phyloP scores from a whole-genome alignment of 352 stramenopile genomes.

The Globisporangium cylindrosporum region DNA sequence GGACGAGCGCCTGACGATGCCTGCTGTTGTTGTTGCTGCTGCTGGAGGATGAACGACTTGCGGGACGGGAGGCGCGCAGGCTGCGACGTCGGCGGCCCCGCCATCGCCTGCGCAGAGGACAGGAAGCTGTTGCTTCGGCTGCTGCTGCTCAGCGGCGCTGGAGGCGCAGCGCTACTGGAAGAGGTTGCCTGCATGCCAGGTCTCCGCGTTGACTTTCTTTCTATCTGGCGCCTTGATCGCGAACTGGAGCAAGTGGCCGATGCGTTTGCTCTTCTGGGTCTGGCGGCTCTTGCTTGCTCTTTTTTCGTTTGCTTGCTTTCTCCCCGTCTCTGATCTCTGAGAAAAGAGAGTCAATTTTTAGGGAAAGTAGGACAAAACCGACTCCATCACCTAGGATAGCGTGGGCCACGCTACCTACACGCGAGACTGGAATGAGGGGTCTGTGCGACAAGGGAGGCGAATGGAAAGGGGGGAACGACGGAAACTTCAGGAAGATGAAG shows the following conservation, averaged over 20 bases:
- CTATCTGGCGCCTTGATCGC: slow-evolving; percentile 6
- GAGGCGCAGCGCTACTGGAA: background rate
- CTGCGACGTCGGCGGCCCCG: slow-evolving; percentile 17
- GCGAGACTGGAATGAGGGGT: background rate
- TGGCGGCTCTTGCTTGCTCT: slow-evolving; percentile 9
- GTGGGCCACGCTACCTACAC: background rate
- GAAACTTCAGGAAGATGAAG: background rate
- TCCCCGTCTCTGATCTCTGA: slow-evolving; percentile 1
- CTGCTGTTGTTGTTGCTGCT: slow-evolving; percentile 25
- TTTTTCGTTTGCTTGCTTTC: slow-evolving; percentile 7
- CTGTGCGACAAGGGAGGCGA: background rate
- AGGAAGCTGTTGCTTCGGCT: slow-evolving; percentile 19
- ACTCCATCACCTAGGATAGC: background rate
- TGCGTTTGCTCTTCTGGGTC: background rate
- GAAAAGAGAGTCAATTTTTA: background rate
- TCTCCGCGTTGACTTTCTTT: background rate
- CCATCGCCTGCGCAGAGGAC: slow-evolving; percentile 14
- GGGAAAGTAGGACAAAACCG: slow-evolving; percentile 2
- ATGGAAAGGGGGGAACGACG: background rate
- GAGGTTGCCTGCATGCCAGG: slow-evolving; percentile 6
- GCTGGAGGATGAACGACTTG: slow-evolving; percentile 51
- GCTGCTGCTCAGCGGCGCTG: slow-evolving; percentile 5
- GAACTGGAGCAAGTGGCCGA: background rate
- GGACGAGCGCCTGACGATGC: slow-evolving; percentile 1
- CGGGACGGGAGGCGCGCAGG: slow-evolving; percentile 33